These are phyloP conservation scores for Pyrus hybrid DNA, from an alignment of 331 rosid genomes.

Conservation along the genomic window DNA sequence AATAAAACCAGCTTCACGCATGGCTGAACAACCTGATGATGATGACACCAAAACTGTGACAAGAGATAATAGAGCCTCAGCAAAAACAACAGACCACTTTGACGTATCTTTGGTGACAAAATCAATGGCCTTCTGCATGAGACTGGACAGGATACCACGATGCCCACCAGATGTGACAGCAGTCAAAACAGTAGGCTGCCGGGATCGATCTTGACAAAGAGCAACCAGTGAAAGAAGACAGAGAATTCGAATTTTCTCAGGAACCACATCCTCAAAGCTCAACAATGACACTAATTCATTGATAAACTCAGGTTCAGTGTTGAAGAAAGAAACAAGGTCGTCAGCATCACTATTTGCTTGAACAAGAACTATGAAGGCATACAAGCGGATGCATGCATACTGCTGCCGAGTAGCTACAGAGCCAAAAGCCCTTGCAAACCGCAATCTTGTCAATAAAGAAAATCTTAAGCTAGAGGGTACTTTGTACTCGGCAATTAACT, in stretches of 20 bases:
- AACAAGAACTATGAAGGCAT: constrained; percentile 89
- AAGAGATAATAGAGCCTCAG: constrained; percentile 84
- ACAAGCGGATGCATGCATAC: constrained; percentile 83
- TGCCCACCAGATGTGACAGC: constrained; percentile 98
- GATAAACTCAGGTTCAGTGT: constrained; percentile 94
- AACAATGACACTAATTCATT: constrained; percentile 77
- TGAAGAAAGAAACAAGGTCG: constrained; percentile 80
- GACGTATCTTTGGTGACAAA: constrained; percentile 58
- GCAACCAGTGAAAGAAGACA: constrained; percentile 88
- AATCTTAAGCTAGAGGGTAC: constrained; percentile 80
- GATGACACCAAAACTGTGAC: constrained; percentile 88
- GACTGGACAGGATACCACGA: constrained; percentile 89
- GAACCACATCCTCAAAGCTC: constrained; percentile 79
- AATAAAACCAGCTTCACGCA: constrained; percentile 97
- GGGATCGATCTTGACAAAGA: constrained; percentile 89
- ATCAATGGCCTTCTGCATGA: constrained; percentile 91
- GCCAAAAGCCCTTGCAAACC: constrained; percentile 92
- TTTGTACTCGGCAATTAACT: constrained; percentile 63
- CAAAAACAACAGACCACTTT: constrained; percentile 77
- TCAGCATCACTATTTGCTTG: constrained; percentile 86
- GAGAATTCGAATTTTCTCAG: constrained; percentile 68
- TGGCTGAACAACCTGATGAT: constrained; percentile 87
- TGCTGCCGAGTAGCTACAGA: constrained; percentile 75
- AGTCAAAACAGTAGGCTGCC: constrained; percentile 68
- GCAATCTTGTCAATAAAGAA: constrained; percentile 86